phyloP scores from a whole-genome alignment of 108 stramenopile species.

The Parmales sp. region DNA sequence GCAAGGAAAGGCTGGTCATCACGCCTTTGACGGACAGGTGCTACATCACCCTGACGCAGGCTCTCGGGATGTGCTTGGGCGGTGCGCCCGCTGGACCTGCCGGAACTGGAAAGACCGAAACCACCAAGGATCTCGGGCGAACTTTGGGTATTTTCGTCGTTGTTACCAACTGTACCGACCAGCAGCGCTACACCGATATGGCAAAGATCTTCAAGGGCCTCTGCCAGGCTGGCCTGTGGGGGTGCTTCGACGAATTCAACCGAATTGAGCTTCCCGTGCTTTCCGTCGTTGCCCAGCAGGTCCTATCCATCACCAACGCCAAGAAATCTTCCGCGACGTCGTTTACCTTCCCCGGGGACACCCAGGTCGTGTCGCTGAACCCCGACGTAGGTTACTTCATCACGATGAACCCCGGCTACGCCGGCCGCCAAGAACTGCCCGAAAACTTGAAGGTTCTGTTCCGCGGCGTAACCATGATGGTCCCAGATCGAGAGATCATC shows the following conservation, averaged over 20 bases:
- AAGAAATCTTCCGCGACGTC: conserved; percentile 25
- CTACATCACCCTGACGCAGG: conserved; percentile 62
- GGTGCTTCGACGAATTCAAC: conserved; percentile 68
- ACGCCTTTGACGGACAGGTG: conserved; percentile 54
- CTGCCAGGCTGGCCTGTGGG: conserved; percentile 57
- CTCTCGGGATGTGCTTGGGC: conserved; percentile 47
- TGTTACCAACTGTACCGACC: conserved; percentile 60
- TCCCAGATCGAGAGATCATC: conserved; percentile 52
- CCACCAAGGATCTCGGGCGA: conserved; percentile 51
- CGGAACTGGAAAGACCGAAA: conserved; percentile 58
- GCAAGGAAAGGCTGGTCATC: conserved; percentile 51
- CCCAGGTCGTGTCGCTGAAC: conserved; percentile 36
- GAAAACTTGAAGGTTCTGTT: conserved; percentile 60
- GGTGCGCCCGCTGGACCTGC: conserved; percentile 59
- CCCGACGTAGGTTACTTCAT: conserved; percentile 48
- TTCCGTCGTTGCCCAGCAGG: conserved; percentile 58
- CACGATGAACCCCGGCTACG: conserved; percentile 68
- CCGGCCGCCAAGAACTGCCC: conserved; percentile 51
- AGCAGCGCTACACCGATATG: conserved; percentile 68
- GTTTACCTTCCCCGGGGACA: conserved; percentile 48
- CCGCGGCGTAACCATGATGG: conserved; percentile 63
- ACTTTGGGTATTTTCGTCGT: conserved; percentile 50
- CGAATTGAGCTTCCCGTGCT: conserved; percentile 62
- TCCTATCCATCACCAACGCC: conserved; percentile 31
- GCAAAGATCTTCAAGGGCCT: conserved; percentile 64